phyloP scores from a whole-genome alignment of 495 filamentous ascomycete species.

The Extremus antarcticus region DNA sequence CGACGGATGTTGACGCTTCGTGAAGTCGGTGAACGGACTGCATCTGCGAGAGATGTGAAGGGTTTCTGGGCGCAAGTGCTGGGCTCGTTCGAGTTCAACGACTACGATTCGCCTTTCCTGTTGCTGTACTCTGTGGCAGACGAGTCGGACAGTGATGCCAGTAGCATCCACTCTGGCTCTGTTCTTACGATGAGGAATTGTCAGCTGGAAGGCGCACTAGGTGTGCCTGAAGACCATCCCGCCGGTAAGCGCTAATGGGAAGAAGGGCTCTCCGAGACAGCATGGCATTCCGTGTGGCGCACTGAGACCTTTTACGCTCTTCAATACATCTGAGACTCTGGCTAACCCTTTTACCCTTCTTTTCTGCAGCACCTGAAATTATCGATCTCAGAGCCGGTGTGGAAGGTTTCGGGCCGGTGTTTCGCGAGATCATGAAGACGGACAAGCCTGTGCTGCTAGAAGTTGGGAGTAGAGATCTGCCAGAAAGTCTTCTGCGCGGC shows the following conservation, averaged over 20 bases:
- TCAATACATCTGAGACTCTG: too few species aligned
- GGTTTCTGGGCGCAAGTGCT: constrained; percentile 50
- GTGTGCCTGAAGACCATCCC: constrained; percentile 48
- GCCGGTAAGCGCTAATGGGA: too few species aligned
- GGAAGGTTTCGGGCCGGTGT: constrained; percentile 54
- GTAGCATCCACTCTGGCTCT: constrained; percentile 51
- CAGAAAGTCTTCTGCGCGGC: constrained; percentile 45
- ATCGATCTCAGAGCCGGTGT: constrained; percentile 50
- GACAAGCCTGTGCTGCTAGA: constrained; percentile 48
- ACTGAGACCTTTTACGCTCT: too few species aligned
- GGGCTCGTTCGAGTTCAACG: constrained; percentile 48
- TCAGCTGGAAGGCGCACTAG: constrained; percentile 50
- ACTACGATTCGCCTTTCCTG: constrained; percentile 52
- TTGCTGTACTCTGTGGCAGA: constrained; percentile 52
- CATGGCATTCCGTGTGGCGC: too few species aligned
- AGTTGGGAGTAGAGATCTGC: constrained; percentile 46
- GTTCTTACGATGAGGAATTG: constrained; percentile 42
- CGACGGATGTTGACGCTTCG: constrained; percentile 55
- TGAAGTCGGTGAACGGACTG: constrained; percentile 59
- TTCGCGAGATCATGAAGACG: constrained; percentile 55
- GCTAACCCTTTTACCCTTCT: too few species aligned
- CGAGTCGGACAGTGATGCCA: constrained; percentile 47
- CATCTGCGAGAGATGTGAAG: constrained; percentile 53
- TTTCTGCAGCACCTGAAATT: constrained; percentile 38
- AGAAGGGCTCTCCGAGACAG: too few species aligned